Percentiles rank a stretch among this genome's conserved stretches.
Conservation (phyloP, 129 eudicot genomes). For the Cynara cardunculus region DNA sequence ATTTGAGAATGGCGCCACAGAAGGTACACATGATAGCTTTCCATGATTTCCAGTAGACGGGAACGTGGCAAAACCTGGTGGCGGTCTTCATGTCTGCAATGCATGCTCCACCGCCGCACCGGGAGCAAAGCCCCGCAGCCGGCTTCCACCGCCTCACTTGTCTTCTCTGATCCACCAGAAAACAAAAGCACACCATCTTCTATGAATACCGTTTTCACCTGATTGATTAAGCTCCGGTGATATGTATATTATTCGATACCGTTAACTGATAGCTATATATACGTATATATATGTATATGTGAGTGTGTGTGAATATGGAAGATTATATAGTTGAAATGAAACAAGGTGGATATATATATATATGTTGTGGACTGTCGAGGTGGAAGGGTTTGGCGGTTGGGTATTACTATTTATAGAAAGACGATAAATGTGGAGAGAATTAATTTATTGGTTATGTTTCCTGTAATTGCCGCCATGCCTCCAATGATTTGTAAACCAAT, state of each 20-base stretch:
- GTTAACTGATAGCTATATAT: not conserved
- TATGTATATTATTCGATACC: too few species aligned
- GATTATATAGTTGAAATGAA: not conserved
- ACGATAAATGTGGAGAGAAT: not conserved
- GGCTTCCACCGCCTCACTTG: slow-evolving; percentile 49
- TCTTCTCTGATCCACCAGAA: slow-evolving; percentile 63
- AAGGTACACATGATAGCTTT: slow-evolving; percentile 51
- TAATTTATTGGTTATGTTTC: too few species aligned
- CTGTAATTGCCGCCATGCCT: too few species aligned
- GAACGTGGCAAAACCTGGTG: slow-evolving; percentile 63
- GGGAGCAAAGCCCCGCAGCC: slow-evolving; percentile 57
- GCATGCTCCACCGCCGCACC: slow-evolving; percentile 59
- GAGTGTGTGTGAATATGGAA: not conserved
- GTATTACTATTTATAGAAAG: not conserved
- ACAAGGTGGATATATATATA: not conserved
- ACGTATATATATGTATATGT: too few species aligned
- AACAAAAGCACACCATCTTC: slow-evolving; percentile 64
- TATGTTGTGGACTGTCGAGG: not conserved
- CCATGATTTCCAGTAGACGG: slow-evolving; percentile 61
- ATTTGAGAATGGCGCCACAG: slow-evolving; percentile 63
- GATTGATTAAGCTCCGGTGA: too few species aligned
- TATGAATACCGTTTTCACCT: too few species aligned
- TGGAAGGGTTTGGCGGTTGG: not conserved
- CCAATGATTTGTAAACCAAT: too few species aligned
- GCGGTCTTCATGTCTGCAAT: slow-evolving; percentile 67